Conservation (phyloP, 2,329 filamentous ascomycete genomes). For the Grosmannia penicillata region DNA sequence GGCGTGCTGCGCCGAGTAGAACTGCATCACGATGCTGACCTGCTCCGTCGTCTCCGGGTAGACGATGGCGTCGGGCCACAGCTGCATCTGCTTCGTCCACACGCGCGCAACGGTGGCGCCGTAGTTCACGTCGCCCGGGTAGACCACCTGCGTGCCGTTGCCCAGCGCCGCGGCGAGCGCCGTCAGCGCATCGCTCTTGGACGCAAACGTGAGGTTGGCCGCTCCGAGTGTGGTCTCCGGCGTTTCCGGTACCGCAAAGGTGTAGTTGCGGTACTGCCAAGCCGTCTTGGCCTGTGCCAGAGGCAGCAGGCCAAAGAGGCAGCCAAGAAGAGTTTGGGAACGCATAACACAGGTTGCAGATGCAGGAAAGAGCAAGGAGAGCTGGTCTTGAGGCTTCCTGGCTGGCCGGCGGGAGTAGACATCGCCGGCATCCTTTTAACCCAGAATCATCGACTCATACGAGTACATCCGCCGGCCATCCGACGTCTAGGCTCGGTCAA, state of each 20-base stretch:
- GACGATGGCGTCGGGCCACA: conserved; percentile 1
- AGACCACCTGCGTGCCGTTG: neutral
- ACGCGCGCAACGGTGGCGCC: conserved; percentile 1
- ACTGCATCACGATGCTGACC: conserved; percentile 3
- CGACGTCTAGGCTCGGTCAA: too few species aligned
- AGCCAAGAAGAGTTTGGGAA: neutral
- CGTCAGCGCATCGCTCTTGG: neutral
- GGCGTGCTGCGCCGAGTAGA: neutral
- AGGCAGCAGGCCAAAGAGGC: neutral
- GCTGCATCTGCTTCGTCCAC: neutral
- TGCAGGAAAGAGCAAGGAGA: too few species aligned
- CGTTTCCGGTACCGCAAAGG: neutral
- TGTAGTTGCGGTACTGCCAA: conserved; percentile 3
- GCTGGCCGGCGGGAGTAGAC: too few species aligned
- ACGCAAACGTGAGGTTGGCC: neutral
- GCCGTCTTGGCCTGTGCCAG: neutral
- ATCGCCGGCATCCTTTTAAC: too few species aligned
- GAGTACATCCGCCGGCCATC: too few species aligned
- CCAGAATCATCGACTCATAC: too few species aligned
- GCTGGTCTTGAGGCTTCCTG: too few species aligned
- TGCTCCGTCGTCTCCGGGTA: conserved; percentile 2
- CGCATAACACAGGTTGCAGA: too few species aligned
- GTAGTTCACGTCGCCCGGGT: conserved; percentile 1
- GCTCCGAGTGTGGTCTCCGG: neutral
- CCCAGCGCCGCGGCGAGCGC: neutral